A percentile compares a stretch with the other conserved stretches of the same genome.
Evolutionary conservation across 78 protist species (phyloP).

Genomic region (slime mould (Dictyostelium discoideum)): dicty_2.7 NC_007088.5:4589501-4590000

Average conservation of each 20-base stretch:
- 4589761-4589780: neutral
- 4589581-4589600: no score
- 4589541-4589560: neutral
- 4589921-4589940: neutral
- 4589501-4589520: constrained; percentile 52
- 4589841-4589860: neutral
- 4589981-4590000: neutral
- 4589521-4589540: constrained; percentile 15
- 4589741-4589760: neutral
- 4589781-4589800: neutral
- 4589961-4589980: neutral
- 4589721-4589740: constrained; percentile 11
- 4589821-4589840: neutral
- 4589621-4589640: neutral
- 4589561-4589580: neutral
- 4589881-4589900: neutral
- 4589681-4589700: neutral
- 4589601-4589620: no score
- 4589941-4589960: neutral
- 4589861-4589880: neutral
- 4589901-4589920: neutral
- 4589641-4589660: constrained; percentile 40
- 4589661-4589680: constrained; percentile 17
- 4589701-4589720: neutral
- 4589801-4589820: neutral